Evolutionary conservation across 1,284 basidiomycete genomes (phyloP).

Genomic region (Singerocomus inundabilis): DNA sequence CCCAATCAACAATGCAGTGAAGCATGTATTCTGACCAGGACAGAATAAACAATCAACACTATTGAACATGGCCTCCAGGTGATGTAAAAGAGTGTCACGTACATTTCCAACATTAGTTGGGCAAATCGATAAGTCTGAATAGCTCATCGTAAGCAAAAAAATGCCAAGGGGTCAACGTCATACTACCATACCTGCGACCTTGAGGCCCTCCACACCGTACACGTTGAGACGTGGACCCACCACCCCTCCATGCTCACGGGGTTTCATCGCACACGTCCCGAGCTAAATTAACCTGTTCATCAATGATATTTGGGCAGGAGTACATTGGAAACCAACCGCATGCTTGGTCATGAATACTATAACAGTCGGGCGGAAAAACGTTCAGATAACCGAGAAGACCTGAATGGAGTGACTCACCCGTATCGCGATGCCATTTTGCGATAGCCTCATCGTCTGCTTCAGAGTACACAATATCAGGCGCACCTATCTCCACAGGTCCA

Average conservation of each 20-base stretch:
- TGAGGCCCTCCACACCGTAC: slow-evolving; percentile 30
- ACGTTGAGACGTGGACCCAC: slow-evolving; percentile 35
- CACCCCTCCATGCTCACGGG: slow-evolving; percentile 14
- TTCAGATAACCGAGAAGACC: no score
- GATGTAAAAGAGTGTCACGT: slow-evolving; percentile 5
- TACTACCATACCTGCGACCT: slow-evolving; percentile 28
- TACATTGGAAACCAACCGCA: slow-evolving; percentile 41
- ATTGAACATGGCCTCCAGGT: no score
- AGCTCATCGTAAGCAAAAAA: not conserved
- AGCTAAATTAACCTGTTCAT: slow-evolving; percentile 12
- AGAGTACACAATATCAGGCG: no score
- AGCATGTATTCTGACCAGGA: slow-evolving; percentile 29
- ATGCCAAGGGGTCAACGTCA: no score
- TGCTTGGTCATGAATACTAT: slow-evolving; percentile 54
- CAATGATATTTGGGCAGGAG: not conserved
- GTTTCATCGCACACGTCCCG: slow-evolving; percentile 36
- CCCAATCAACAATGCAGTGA: slow-evolving; percentile 30
- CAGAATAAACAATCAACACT: not conserved
- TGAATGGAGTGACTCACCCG: slow-evolving; percentile 21
- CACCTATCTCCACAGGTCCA: no score
- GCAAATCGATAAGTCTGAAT: slow-evolving; percentile 32
- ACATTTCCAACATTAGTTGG: slow-evolving; percentile 34
- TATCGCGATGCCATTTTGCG: slow-evolving; percentile 41
- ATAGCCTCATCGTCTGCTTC: slow-evolving; percentile 52
- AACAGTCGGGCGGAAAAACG: not conserved